Evolutionary conservation across 805 yeast species (phyloP).

Genomic region (Kazachstania africana): DNA sequence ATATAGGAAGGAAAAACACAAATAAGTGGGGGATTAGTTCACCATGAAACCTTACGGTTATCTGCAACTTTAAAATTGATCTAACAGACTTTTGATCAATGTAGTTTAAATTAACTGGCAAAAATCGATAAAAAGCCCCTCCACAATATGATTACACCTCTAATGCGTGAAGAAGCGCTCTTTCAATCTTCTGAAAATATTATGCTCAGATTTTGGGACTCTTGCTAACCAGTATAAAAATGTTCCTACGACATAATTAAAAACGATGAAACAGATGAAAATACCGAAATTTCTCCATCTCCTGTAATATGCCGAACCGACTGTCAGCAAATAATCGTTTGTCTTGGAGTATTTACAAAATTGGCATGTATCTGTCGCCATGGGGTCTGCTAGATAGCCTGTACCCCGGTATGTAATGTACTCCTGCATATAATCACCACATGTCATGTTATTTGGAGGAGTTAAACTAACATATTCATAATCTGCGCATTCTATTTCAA

Average conservation of each 20-base stretch:
- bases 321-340: slow-evolving; percentile 41
- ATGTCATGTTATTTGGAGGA: slow-evolving; percentile 47
- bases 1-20: too few relatives aligned
- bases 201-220: slow-evolving; percentile 43
- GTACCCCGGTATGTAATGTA: slow-evolving; percentile 26
- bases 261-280: slow-evolving; percentile 38
- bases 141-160: too few relatives aligned
- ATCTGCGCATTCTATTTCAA: slow-evolving; percentile 35
- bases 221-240: slow-evolving; percentile 52
- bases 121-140: too few relatives aligned
- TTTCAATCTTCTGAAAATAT: too few relatives aligned
- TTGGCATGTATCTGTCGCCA: slow-evolving; percentile 39
- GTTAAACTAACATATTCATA: slow-evolving; percentile 37
- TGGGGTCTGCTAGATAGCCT: slow-evolving; percentile 40
- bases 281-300: slow-evolving; percentile 57
- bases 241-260: slow-evolving; percentile 31
- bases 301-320: slow-evolving; percentile 28
- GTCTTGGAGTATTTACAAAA: slow-evolving; percentile 49
- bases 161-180: too few relatives aligned
- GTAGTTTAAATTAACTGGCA: too few relatives aligned
- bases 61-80: too few relatives aligned
- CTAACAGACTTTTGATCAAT: too few relatives aligned
- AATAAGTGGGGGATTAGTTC: too few relatives aligned
- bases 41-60: too few relatives aligned
- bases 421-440: slow-evolving; percentile 40